Evolutionary conservation across 352 stramenopile genomes (phyloP), one percentile per base, ranked within the genome.

Genomic region (Phytophthora kernoviae): DNA sequence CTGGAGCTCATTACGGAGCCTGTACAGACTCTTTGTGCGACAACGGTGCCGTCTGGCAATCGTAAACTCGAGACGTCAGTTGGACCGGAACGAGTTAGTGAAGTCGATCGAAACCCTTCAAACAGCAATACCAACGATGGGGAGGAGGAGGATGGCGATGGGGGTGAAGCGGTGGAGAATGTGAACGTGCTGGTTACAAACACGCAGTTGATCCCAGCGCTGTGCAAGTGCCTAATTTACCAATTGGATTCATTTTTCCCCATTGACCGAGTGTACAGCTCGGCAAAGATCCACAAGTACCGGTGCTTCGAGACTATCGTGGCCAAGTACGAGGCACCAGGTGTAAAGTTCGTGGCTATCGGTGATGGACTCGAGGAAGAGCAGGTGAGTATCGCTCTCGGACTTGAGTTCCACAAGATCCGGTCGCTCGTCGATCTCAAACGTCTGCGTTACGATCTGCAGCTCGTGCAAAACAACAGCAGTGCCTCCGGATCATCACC

Each of bases 221-320:
- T 94, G 30, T 94, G 85, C 70, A 94, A 94, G 65, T 91, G 81
- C 49, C 68, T 94, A 22, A 89, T 94, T 62, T 94, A 94, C 64
- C 66, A 86, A 41, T 68, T 94, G 34, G 79, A 94, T 51, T 26
- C 67, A 20, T 91, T 81, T 45, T 94, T 94, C 51, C 78, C 82
- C 4, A 90, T 91, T 42, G 85, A 91, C 24, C 66, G 50, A 6
- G 68, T 94, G 24, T 94, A 93, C 63, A 90, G 79, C 48, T 94
- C 85, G 24, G 77, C 85, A 1, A 90, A 88, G 56, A 45, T 92
- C 22, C 85, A 84, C 70, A 94, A 94, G 53, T 74, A 88, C 46
- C 66, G 64, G 14, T 94, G 85, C 52, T 94, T 94, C 54, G 75
- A 91, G 67, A 78, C 65, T 18, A 94, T 94, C 49, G 63, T 90